Base-by-base conservation (phyloP, 192 early-diverging fungal genomes). In the Backusella westeae region DNA sequence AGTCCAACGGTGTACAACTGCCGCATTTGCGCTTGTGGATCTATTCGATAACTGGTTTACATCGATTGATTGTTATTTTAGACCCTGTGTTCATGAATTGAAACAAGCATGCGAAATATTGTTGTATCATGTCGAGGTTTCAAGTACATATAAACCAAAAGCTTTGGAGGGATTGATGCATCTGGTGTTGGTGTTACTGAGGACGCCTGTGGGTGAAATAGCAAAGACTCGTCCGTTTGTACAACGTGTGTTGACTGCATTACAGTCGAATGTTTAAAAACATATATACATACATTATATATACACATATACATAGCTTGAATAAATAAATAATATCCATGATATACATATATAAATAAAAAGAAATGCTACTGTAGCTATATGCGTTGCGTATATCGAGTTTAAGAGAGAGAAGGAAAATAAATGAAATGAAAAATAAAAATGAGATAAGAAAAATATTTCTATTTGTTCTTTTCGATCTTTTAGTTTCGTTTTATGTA, bases 31-130 rank as follows among this genome's bases (percentile, higher is more conserved):
- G 0, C 32, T 81, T 32, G 76, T 77, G 9, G 35, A 78, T n/a
- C 44, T 81, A 6, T 81, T 81, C 41, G 72, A 81, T 34, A 52
- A 56, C 32, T 81, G 80, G 80, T 65, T 75, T 29, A 49, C 70
- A 1, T 23, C 71, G 21, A 71, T 78, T 1, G 80, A 81, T 67
- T 81, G 80, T 49, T 81, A 81, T 49, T 81, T 81, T 44, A 73
- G 80, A 56, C 80, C 80, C 3, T 81, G 80, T 75, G 76, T 81
- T 8, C 80, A 81, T 65, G 80, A 81, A 72, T 74, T 81, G 14
- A 77, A 77, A 41, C 80, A 78, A 36, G 80, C 76, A 5, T 77
- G 80, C 52, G 80, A 81, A 14, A 77, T 81, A 10, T 36, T 81
- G 15, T 26, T 81, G 14, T 81, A 78, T 53, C 76, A 78, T 52